Percentiles rank a stretch among this genome's conserved stretches.
phyloP scores from a whole-genome alignment of 2,329 filamentous ascomycete genomes.

The Sporothrix humicola region DNA sequence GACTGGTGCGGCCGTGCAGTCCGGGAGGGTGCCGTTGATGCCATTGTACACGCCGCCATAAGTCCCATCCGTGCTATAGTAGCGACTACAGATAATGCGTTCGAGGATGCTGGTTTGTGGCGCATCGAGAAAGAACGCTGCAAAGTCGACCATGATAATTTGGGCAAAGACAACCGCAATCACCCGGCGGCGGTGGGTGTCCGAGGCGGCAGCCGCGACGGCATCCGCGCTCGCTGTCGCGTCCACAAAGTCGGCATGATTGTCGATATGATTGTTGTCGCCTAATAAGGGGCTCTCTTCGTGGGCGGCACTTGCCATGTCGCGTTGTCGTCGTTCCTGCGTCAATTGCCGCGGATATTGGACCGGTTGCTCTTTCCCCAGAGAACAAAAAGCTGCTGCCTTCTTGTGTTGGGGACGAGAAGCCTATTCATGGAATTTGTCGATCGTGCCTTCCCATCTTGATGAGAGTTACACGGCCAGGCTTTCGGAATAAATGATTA shows the following conservation, averaged over 20 bases:
- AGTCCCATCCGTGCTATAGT: slow-evolving; percentile 7
- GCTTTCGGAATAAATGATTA: background rate
- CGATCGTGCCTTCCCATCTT: slow-evolving; percentile 11
- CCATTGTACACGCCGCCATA: background rate
- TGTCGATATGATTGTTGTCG: background rate
- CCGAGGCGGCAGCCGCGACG: background rate
- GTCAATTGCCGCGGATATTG: background rate
- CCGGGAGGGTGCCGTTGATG: background rate
- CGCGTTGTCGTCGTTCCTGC: background rate
- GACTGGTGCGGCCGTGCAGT: slow-evolving; percentile 19
- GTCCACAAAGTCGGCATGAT: background rate
- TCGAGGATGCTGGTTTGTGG: slow-evolving; percentile 25
- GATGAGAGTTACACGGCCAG: background rate
- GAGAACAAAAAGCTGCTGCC: background rate
- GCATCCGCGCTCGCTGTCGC: background rate
- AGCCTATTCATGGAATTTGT: background rate
- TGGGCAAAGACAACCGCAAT: background rate
- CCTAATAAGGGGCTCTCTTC: slow-evolving; percentile 12
- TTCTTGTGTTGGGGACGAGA: background rate
- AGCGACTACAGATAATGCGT: background rate
- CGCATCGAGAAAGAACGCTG: slow-evolving; percentile 22
- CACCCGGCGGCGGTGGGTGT: background rate
- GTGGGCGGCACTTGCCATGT: background rate
- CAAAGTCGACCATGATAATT: slow-evolving; percentile 18
- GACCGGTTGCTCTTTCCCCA: background rate